Evolutionary conservation across 2,329 filamentous ascomycete species (phyloP), one percentile per base, ranked within the genome.

Genomic region (Aschersonia sp.): DNA sequence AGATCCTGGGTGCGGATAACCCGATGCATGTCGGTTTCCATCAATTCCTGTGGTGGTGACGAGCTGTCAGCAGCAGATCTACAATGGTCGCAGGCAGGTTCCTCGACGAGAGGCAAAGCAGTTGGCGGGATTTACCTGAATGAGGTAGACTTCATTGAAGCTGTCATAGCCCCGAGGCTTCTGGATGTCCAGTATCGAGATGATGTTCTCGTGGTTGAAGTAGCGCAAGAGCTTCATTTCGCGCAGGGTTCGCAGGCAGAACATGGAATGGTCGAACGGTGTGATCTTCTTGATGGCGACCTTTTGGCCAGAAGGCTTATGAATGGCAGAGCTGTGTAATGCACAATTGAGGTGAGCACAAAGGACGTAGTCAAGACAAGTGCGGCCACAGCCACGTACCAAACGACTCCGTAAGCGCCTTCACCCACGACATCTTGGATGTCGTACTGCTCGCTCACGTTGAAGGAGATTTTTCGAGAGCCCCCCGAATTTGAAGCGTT

Each of bases 211-310:
- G 65, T 98, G 92, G 71, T 97, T 98, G 75, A 98, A 98, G 70
- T 98, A 97, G 60, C 92, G 80, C 60, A 98, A 73, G 49, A 98
- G 76, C 78, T 98, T 98, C 92, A 98, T 98, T 71, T 98, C 92
- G 67, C 92, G 88, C 55, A 98, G 74, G 1, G 92, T 98, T 65
- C 92, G 78, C 60, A 98, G 72, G 66, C 90, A 96, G 75, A 96
- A 96, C 89, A 96, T 96, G 64, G 88, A 95, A 66, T 97, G 92
- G 62, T 98, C 92, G 68, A 98, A 98, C 5, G 92, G 92, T 0
- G 89, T 97, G 60, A 98, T 98, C 78, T 98, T 98, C 77, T 98
- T 98, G 75, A 98, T 98, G 52, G 92, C 92, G 51, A 98, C 92
- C 70, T 97, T 97, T 69, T 98, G 92, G 53, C 88, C 83, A 0